These are phyloP conservation scores for Solanum ossicruentum DNA, from an alignment of 257 asterid species.

Conservation along the genomic window DNA sequence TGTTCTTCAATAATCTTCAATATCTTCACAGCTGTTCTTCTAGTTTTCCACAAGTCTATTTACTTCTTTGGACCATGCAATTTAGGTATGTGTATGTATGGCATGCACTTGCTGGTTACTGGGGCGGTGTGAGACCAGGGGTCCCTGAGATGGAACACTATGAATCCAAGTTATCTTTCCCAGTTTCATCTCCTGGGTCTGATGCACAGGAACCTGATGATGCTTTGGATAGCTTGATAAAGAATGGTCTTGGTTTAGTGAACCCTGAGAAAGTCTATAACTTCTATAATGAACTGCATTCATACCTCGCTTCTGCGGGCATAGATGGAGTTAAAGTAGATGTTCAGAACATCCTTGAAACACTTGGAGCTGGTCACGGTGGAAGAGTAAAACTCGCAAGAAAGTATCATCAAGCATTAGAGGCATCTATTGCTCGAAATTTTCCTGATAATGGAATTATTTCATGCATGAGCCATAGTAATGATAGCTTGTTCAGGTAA, in stretches of 20 bases:
- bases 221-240: conserved; percentile 42
- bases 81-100: conserved; percentile 64
- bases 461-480: conserved; percentile 91
- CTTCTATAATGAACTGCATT: conserved; percentile 68
- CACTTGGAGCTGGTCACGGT: conserved; percentile 86
- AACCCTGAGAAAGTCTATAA: conserved; percentile 64
- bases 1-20: neutral
- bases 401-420: conserved; percentile 77
- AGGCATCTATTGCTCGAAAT: conserved; percentile 62
- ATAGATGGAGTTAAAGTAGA: conserved; percentile 57
- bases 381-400: conserved; percentile 78
- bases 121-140: conserved; percentile 86
- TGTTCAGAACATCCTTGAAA: conserved; percentile 79
- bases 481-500: conserved; percentile 83
- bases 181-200: conserved; percentile 68
- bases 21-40: neutral
- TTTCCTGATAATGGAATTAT: conserved; percentile 84
- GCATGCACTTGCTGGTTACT: conserved; percentile 85
- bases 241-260: conserved; percentile 80
- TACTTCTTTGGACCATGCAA: neutral
- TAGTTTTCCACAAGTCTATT: neutral
- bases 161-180: conserved; percentile 53
- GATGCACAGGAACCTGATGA: conserved; percentile 55
- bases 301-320: conserved; percentile 69
- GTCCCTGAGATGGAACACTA: conserved; percentile 52